Conservation (phyloP, 2,329 filamentous ascomycete genomes). For the Scedosporium aurantiacum region DNA sequence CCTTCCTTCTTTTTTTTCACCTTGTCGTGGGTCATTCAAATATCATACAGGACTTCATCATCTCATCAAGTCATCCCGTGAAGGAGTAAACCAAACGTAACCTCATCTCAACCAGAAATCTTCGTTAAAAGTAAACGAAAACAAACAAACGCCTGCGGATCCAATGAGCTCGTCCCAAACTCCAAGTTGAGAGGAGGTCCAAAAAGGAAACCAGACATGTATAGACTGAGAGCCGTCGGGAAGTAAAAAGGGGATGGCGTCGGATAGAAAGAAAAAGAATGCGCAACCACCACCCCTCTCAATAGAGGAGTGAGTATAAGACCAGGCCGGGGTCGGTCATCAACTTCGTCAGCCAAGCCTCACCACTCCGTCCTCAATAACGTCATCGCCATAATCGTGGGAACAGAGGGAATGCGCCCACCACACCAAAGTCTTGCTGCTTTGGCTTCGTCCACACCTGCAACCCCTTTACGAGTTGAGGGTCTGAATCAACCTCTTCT, state of each 20-base stretch:
- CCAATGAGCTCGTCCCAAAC: too few relatives aligned
- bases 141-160: background rate
- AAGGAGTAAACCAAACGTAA: background rate
- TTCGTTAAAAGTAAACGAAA: slow-evolving; percentile 1
- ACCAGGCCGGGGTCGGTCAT: too few relatives aligned
- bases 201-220: too few relatives aligned
- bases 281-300: too few relatives aligned
- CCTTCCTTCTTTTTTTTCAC: background rate
- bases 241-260: too few relatives aligned
- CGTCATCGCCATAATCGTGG: background rate
- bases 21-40: background rate
- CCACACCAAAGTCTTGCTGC: background rate
- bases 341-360: background rate
- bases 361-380: background rate
- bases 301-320: too few relatives aligned
- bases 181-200: too few relatives aligned
- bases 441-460: background rate
- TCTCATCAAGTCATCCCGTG: background rate
- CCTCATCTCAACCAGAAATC: slow-evolving; percentile 4
- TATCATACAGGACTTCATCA: background rate
- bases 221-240: too few relatives aligned
- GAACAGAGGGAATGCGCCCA: background rate
- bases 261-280: too few relatives aligned
- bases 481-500: slow-evolving; percentile 64
- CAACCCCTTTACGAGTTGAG: slow-evolving; percentile 19